Base-by-base conservation (phyloP, 1,284 basidiomycete genomes). In the Apiotrichum gracile region DNA sequence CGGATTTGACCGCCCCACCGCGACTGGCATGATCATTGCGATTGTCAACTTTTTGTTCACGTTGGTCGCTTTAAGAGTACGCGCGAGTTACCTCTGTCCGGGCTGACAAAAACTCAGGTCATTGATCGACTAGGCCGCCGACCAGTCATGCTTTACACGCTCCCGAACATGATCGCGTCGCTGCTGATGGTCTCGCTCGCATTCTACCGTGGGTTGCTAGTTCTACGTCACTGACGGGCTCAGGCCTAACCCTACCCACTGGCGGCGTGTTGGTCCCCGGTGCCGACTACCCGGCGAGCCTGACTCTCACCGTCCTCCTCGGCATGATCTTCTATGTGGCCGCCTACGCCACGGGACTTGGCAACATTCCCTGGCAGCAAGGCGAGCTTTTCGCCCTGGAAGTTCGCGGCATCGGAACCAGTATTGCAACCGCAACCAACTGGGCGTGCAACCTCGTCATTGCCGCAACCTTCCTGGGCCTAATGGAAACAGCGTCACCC, bases 351-450 rank as follows among this genome's bases (percentile, higher is more conserved):
- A 86, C 82, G 0, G 86, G 86, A 1, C 72, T 87, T 9, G 83
- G 82, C 9, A 90, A 89, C 65, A 85, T 90, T 1, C 87, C 88
- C 0, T 91, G 88, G 88, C 87, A 89, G 65, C 88, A 91, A 68
- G 87, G 87, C 56, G 88, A 91, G 69, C 79, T 91, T 25, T 90
- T 90, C 73, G 39, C 44, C 13, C 79, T 88, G 26, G 85, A 88
- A 77, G 87, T 89, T 9, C 82, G 88, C 51, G 88, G 88, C 3
- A 81, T 91, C 44, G 88, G 88, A 22, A 86, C 86, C 13, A 85
- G 85, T 3, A 78, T 90, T 55, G 79, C 83, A n/a, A 90, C 87
- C 0, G 84, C 86, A 4, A 85, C 82, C 29, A 89, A 89, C 74
- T 90, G 88, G 88, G 80, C 77, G 17, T 65, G 79, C 19, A 91